Conservation (phyloP, 1,284 basidiomycete genomes). For the Cutaneotrichosporon curvatum region DNA sequence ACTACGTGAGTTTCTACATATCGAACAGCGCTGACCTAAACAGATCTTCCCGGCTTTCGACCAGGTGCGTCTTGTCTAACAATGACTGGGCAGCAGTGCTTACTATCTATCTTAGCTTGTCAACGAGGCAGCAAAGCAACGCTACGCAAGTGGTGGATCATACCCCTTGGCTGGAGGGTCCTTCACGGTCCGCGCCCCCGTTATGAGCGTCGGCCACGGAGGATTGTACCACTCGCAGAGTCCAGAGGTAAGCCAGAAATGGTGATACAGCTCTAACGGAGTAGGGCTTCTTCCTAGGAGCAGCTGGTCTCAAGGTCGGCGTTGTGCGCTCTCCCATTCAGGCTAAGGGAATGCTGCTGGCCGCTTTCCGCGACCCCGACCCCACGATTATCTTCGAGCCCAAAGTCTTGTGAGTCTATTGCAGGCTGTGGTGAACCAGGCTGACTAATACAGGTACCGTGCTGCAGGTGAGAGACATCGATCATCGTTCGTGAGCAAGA, state of each 20-base stretch:
- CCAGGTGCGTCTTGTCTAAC: conserved; percentile 52
- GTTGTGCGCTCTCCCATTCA: conserved; percentile 89
- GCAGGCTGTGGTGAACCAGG: neutral
- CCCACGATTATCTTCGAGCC: conserved; percentile 94
- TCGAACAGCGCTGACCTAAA: too few relatives aligned
- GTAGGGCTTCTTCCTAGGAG: conserved; percentile 79
- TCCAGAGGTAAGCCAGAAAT: conserved; percentile 54
- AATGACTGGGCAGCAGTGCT: neutral
- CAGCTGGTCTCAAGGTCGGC: conserved; percentile 83
- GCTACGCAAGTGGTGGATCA: conserved; percentile 78
- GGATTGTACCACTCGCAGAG: conserved; percentile 91
- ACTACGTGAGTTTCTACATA: conserved; percentile 30
- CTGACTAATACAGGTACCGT: conserved; percentile 25
- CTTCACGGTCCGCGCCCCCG: conserved; percentile 78
- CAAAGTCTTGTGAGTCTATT: conserved; percentile 53
- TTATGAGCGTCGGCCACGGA: conserved; percentile 86
- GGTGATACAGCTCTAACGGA: neutral
- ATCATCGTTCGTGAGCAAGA: too few relatives aligned
- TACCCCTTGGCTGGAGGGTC: conserved; percentile 61
- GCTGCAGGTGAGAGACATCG: conserved; percentile 23
- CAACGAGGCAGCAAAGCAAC: conserved; percentile 89
- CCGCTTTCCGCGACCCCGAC: conserved; percentile 81
- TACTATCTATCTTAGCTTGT: conserved; percentile 56
- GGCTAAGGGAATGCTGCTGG: conserved; percentile 81
- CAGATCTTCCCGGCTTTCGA: conserved; percentile 86